Base-by-base conservation (phyloP, 2,329 filamentous ascomycete genomes). In the Sclerotinia minor region DNA sequence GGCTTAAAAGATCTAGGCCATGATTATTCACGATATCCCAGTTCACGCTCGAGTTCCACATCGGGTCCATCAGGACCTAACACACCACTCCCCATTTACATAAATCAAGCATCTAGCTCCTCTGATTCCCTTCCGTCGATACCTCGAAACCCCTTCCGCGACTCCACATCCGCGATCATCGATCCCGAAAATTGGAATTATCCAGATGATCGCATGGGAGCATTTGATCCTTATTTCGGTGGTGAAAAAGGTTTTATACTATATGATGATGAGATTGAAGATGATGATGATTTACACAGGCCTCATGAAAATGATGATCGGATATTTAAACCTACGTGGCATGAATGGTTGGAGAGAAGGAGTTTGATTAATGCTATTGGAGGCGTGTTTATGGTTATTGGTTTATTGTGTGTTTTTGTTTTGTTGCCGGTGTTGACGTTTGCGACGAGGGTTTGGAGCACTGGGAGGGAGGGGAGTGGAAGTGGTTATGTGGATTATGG, bases 241-340 rank as follows among this genome's bases (percentile, higher is more conserved):
- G 78, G 79, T 58, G 76, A 77, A 29, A 74, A 75, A 44, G 74
- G 74, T 0, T 77, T 77, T 53, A 76, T 83, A 5, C 72, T 85
- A 26, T 83, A 83, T 70, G 76, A 78, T 19, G 80, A 85, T 69
- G 79, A 84, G 69, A 78, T 80, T 59, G 84, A 86, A 72, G 79
- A 79, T 35, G 84, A 86, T 69, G 84, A 86, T 69, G 81, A 82
- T 35, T 79, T 84, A 75, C 84, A 86, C 68, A 82, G 83, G 78
- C 83, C 84, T 13, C 77, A 78, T 58, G 80, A 80, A 60, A 81
- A 84, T 70, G 83, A 84, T 68, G 82, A 84, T 68, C 77, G 66
- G 11, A 68, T 38, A 7, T 79, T 68, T 75, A 83, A 79, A 70
- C 75, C 81, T 9, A 79, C 73, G 21, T 75, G 79, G 68, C 78